A percentile compares a stretch with the other conserved stretches of the same genome.
These are phyloP conservation scores for Cutaneotrichosporon sp. DNA, from an alignment of 1,284 basidiomycete genomes.

Conservation along the genomic window DNA sequence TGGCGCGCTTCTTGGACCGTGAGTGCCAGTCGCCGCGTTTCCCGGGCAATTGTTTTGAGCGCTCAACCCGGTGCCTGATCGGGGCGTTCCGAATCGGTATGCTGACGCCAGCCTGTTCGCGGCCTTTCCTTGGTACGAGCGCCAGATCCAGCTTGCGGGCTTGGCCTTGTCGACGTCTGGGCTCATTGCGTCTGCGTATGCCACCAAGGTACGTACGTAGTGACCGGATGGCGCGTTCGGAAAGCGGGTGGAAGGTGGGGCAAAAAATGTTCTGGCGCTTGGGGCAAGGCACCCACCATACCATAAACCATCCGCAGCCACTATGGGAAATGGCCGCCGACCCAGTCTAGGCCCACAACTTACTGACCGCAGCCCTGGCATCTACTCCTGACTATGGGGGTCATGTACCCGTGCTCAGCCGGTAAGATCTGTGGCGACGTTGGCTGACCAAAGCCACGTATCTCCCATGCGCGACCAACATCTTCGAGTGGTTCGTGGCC, in stretches of 20 bases:
- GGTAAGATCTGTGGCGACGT: slow-evolving; percentile 19
- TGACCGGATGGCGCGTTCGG: background rate
- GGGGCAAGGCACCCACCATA: background rate
- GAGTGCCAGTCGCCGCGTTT: slow-evolving; percentile 15
- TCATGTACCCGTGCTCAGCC: slow-evolving; percentile 44
- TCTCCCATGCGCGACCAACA: slow-evolving; percentile 46
- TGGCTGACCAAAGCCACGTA: slow-evolving; percentile 26
- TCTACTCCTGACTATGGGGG: slow-evolving; percentile 47
- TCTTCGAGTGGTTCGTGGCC: slow-evolving; percentile 51
- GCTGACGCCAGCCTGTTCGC: slow-evolving; percentile 24
- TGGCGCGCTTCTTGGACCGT: slow-evolving; percentile 44
- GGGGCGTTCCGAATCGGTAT: background rate
- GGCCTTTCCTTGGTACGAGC: slow-evolving; percentile 23
- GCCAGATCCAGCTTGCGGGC: slow-evolving; percentile 19
- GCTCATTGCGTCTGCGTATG: slow-evolving; percentile 17
- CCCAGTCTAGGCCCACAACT: slow-evolving; percentile 18
- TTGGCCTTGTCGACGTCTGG: slow-evolving; percentile 15
- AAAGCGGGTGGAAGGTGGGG: background rate
- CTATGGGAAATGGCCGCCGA: background rate
- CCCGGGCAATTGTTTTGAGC: no score
- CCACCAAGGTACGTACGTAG: slow-evolving; percentile 30
- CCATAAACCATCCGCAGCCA: background rate
- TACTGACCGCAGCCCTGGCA: slow-evolving; percentile 42
- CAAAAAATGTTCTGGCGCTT: background rate
- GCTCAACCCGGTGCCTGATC: background rate